Evolutionary conservation across 148 eudicot genomes (phyloP), one percentile per base, ranked within the genome.

Genomic region (Silene latifolia): DNA sequence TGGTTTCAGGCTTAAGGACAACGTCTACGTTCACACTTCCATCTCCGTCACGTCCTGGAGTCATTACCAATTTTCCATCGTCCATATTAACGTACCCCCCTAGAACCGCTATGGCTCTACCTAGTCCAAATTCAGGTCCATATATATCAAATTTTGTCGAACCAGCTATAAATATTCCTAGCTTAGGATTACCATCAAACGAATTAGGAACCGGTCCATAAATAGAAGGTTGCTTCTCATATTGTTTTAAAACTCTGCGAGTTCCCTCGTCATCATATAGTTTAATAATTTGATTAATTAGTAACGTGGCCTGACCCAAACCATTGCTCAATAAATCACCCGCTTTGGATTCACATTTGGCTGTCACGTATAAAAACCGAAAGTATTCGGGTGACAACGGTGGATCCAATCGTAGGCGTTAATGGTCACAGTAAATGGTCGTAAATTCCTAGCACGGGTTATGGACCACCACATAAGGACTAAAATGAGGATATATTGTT

Each of bases 21-120:
- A 93, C 87, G 76, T 90, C 93, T 10, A 93, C 73, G 72, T 90
- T 93, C 11, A 93, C 86, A 73, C 88, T 88, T 25, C 98, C 93
- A 10, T 76, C 74, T 0, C 89, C 93, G 15, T 86, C 87, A 13
- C 88, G 54, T 0, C 96, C 93, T 0, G 93, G 91, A 56, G 83
- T 90, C 7, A 91, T 88, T 3, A 93, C 85, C 35, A 89, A 80
- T 82, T 90, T 90, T 0, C 96, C 93, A 61, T 93, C 90, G 35
- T 85, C 89, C 68, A 87, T 89, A 53, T 87, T 90, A 2, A 86
- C 87, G 71, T 54, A 76, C 0, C 98, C 96, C 5, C 86, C 87
- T 44, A 87, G 58, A 3, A 90, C 80, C 0, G 91, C 89, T 65
- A 85, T 18, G 0, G 96, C 87, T 21, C 56, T 66, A 0, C 96